Evolutionary conservation across 768 basidiomycete species (phyloP).

Genomic region (Cystobasidium onofrii): DNA sequence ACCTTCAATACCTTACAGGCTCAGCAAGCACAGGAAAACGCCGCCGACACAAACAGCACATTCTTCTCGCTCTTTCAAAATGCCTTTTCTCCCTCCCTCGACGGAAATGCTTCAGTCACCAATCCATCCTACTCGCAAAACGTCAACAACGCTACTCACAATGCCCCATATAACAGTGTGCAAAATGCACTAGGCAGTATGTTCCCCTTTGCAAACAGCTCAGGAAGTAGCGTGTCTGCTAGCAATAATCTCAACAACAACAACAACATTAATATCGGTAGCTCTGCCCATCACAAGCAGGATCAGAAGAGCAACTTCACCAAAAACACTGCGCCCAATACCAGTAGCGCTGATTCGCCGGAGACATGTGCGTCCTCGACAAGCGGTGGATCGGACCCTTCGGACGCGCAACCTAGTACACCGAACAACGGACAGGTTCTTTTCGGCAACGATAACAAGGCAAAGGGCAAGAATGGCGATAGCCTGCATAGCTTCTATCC

Average conservation of each 20-base stretch:
- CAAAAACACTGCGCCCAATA: not conserved
- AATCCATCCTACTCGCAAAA: not conserved
- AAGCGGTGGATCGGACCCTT: slow-evolving; percentile 3
- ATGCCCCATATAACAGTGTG: not conserved
- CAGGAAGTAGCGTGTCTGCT: not conserved
- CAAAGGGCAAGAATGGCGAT: not conserved
- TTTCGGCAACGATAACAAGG: not conserved
- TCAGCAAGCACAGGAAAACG: not conserved
- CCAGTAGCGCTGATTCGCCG: not conserved
- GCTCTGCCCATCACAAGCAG: not conserved
- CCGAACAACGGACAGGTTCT: not conserved
- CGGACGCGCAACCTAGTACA: slow-evolving; percentile 3
- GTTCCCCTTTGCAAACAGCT: not conserved
- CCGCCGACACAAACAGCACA: not conserved
- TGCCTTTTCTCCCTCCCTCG: not conserved
- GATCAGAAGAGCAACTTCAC: not conserved
- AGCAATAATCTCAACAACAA: not conserved
- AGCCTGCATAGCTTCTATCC: not conserved
- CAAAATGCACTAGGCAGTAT: not conserved
- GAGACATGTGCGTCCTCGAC: not conserved
- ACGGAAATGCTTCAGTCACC: not conserved
- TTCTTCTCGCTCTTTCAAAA: slow-evolving; percentile 4
- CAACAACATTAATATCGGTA: not conserved
- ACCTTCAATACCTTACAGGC: not conserved
- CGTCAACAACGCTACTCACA: not conserved